phyloP scores from a whole-genome alignment of 805 yeast species.

The Starmerella bombi region DNA sequence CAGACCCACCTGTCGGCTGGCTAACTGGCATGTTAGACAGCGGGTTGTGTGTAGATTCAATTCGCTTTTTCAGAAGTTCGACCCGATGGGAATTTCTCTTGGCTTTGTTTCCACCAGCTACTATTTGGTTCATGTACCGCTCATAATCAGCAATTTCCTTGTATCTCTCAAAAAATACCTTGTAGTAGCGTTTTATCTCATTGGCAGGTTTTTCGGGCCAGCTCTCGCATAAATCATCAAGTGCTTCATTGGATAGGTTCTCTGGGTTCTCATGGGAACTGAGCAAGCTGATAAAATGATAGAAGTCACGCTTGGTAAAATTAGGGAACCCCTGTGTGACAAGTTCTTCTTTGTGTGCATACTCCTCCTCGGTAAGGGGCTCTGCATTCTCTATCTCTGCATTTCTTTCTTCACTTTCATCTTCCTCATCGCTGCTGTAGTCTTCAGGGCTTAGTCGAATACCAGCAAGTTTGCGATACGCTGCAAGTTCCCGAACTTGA shows the following conservation, averaged over 20 bases:
- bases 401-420: conserved; percentile 36
- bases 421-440: conserved; percentile 29
- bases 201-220: conserved; percentile 51
- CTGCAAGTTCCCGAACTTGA: conserved; percentile 68
- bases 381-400: conserved; percentile 53
- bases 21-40: conserved; percentile 52
- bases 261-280: conserved; percentile 65
- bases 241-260: conserved; percentile 26
- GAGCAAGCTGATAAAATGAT: conserved; percentile 57
- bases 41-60: conserved; percentile 58
- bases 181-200: conserved; percentile 65
- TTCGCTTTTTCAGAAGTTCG: conserved; percentile 62
- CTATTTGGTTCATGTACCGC: conserved; percentile 64
- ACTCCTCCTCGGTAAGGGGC: conserved; percentile 67
- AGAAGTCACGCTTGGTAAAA: conserved; percentile 82
- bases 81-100: conserved; percentile 53
- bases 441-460: conserved; percentile 43
- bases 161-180: conserved; percentile 65
- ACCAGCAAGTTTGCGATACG: conserved; percentile 55
- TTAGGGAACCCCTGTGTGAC: conserved; percentile 55
- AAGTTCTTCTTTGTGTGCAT: conserved; percentile 47
- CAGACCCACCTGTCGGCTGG: conserved; percentile 17
- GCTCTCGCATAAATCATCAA: conserved; percentile 52
- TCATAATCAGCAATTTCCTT: conserved; percentile 84
- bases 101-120: conserved; percentile 73